Percentiles rank a stretch among this genome's conserved stretches.
Conservation (phyloP, 2,329 filamentous ascomycete genomes). For the Emmonsiellopsis sp. region DNA sequence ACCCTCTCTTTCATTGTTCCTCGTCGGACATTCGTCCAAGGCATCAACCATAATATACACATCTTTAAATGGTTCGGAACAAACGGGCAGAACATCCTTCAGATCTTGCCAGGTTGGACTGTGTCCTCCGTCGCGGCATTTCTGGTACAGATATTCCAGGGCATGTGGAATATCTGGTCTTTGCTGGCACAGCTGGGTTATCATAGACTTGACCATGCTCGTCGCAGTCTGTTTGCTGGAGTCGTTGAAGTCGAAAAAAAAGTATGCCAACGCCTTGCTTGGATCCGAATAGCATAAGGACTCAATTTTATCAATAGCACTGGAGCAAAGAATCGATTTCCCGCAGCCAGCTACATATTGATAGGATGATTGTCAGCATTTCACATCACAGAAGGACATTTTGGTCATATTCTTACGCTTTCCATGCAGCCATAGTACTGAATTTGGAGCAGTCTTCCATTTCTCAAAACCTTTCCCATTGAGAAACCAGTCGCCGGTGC, state of each 20-base stretch:
- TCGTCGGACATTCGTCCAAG: constrained; percentile 12
- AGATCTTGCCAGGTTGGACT: constrained; percentile 5
- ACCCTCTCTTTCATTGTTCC: constrained; percentile 5
- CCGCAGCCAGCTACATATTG: constrained; percentile 5
- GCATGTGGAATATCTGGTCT: background rate
- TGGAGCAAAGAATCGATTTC: constrained; percentile 8
- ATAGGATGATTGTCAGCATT: background rate
- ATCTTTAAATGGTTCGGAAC: background rate
- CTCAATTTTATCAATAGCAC: background rate
- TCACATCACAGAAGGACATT: background rate
- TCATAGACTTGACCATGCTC: constrained; percentile 9
- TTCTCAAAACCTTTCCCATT: constrained; percentile 1
- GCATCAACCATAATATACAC: constrained; percentile 13
- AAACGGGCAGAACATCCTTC: background rate
- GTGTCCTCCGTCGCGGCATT: constrained; percentile 3
- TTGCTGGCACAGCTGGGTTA: background rate
- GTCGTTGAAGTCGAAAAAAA: constrained; percentile 15
- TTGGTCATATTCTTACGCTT: background rate
- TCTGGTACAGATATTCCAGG: background rate
- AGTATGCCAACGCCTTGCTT: constrained; percentile 7
- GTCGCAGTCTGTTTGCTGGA: constrained; percentile 8
- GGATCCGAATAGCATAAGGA: background rate
- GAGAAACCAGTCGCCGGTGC: constrained; percentile 9
- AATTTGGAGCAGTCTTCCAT: constrained; percentile 4
- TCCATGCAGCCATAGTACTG: constrained; percentile 9